These are phyloP conservation scores for Chlamydomonas eustigma DNA, from an alignment of 139 green algal genomes.

Conservation along the genomic window DNA sequence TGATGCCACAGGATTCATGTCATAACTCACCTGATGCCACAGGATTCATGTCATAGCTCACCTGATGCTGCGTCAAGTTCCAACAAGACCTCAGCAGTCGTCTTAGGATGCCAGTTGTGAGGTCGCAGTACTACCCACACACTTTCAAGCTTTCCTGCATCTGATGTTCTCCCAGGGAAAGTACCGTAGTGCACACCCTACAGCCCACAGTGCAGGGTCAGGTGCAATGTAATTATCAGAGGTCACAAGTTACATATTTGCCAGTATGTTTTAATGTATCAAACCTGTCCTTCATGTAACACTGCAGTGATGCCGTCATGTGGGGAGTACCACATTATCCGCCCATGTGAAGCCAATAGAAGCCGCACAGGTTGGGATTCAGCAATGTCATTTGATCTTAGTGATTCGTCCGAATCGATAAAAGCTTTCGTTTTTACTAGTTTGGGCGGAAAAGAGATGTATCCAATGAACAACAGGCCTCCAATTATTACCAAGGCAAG, in stretches of 20 bases:
- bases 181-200: conserved; percentile 70
- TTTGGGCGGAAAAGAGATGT: no score
- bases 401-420: no score
- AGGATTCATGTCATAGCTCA: conserved; percentile 15
- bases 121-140: conserved; percentile 67
- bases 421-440: no score
- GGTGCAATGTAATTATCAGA: background rate
- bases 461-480: no score
- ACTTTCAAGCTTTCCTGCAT: conserved; percentile 7
- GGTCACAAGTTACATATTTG: no score
- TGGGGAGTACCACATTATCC: conserved; percentile 64
- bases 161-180: conserved; percentile 43
- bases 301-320: conserved; percentile 39
- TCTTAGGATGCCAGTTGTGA: conserved; percentile 67
- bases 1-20: no score
- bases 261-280: no score
- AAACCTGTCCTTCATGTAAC: conserved; percentile 68
- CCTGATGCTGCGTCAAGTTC: conserved; percentile 56
- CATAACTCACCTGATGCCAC: no score
- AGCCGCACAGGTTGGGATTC: no score
- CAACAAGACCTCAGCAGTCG: conserved; percentile 52
- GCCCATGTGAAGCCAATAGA: conserved; percentile 54
- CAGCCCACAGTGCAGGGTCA: background rate
- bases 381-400: no score
- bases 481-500: no score